Base-by-base conservation (phyloP, 257 asterid species). In the Capsicum pubescens region DNA sequence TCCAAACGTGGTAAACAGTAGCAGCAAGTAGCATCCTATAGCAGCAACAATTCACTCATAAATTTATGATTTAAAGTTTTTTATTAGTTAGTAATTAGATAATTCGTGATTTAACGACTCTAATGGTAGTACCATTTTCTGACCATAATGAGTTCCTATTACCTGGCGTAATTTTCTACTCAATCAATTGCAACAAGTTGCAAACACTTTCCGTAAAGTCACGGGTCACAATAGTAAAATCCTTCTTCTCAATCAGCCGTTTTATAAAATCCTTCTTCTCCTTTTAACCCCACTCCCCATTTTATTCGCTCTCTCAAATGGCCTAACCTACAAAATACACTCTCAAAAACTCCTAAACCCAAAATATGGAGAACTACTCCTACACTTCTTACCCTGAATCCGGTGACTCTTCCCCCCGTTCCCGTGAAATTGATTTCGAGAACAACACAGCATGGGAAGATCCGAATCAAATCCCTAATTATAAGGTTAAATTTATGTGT, bases 401-500 rank as follows among this genome's bases (percentile, higher is more conserved):
- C 91, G 99, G 97, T 84, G 91, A 87, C 61, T 95, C 99, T 63
- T 91, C 99, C 35, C 99, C 98, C 64, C 97, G 97, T 9, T 93
- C 98, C 17, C 92, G 97, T 5, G 99, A 96, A 83, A 90, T 93
- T 57, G 99, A 94, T 1, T 96, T 92, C 86, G 99, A 96, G 26
- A 94, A 92, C 39, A 88, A 95, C 39, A 84, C 97, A 21, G 92
- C 97, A 39, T 93, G 97, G 98, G 98, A 94, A 84, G 98, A 69
- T 39, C 78, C 78, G 55, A 69, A 42, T 69, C 78, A 69, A 36
- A 93, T 82, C 32, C 19, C 89, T 3, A 86, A 86, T 71, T 91
- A 86, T 69, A 93, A 87, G 61, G 97, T 93, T 66, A 97, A 97
- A 89, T 93, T 97, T 84, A 90, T 97, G 97, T 97, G 99, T 87